These are phyloP conservation scores for Cucumis sativus DNA, from an alignment of 306 rosid genomes.

Conservation along the genomic window DNA sequence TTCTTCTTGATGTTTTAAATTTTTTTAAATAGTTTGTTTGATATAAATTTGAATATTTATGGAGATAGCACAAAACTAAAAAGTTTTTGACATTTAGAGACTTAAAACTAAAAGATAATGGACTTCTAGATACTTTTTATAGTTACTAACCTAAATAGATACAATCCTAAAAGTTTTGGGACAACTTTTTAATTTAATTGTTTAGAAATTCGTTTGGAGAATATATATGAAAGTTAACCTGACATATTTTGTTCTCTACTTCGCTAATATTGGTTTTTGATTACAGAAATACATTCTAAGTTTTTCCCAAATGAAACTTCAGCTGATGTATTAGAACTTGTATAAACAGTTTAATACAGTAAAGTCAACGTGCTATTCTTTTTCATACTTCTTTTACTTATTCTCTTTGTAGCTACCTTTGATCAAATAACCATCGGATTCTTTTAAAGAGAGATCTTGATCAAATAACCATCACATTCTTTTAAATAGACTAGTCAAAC, in stretches of 20 bases:
- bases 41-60: no score
- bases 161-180: neutral
- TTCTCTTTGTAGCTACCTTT: neutral
- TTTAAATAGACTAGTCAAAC: neutral
- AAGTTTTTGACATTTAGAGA: no score
- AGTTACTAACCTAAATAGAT: neutral
- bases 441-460: neutral
- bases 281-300: neutral
- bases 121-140: neutral
- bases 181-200: neutral
- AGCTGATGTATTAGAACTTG: neutral
- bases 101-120: no score
- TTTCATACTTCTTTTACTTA: neutral
- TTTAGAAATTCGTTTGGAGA: neutral
- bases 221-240: neutral
- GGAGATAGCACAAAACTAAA: no score
- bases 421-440: neutral
- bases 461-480: neutral
- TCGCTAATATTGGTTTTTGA: neutral
- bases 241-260: neutral
- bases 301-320: neutral
- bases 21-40: no score
- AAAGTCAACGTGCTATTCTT: neutral
- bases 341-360: neutral
- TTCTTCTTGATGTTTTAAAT: no score